Evolutionary conservation across 108 stramenopile genomes (phyloP).

Genomic region (Asterionellopsis glacialis): DNA sequence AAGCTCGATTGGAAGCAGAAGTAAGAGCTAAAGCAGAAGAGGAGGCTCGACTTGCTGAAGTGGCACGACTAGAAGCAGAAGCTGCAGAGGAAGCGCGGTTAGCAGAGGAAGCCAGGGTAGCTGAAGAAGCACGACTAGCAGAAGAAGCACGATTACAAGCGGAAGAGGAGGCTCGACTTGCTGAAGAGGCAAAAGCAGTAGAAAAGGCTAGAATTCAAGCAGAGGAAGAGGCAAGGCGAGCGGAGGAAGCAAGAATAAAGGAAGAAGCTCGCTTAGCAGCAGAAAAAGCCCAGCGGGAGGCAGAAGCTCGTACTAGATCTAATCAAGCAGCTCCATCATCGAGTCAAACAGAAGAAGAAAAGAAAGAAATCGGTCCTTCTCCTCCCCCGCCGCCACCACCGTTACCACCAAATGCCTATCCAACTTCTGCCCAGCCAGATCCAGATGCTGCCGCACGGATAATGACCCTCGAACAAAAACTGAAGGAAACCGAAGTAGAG

Average conservation of each 20-base stretch:
- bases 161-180: not conserved
- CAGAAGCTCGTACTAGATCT: not conserved
- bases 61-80: not conserved
- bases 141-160: not conserved
- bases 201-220: not conserved
- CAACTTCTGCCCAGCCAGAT: no score
- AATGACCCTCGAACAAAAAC: no score
- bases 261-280: not conserved
- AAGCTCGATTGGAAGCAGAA: no score
- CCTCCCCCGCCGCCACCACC: no score
- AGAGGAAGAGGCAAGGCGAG: conserved; percentile 11
- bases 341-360: no score
- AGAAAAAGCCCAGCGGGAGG: not conserved
- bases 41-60: not conserved
- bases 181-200: not conserved
- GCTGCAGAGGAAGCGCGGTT: not conserved
- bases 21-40: not conserved
- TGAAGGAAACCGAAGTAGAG: no score
- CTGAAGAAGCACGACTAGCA: no score
- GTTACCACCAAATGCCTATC: no score
- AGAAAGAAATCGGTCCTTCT: no score
- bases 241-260: not conserved
- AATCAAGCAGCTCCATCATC: no score
- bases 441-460: no score
- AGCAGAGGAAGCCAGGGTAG: not conserved